Base-by-base conservation (phyloP, 306 rosid genomes). In the Begonia peltatifolia region DNA sequence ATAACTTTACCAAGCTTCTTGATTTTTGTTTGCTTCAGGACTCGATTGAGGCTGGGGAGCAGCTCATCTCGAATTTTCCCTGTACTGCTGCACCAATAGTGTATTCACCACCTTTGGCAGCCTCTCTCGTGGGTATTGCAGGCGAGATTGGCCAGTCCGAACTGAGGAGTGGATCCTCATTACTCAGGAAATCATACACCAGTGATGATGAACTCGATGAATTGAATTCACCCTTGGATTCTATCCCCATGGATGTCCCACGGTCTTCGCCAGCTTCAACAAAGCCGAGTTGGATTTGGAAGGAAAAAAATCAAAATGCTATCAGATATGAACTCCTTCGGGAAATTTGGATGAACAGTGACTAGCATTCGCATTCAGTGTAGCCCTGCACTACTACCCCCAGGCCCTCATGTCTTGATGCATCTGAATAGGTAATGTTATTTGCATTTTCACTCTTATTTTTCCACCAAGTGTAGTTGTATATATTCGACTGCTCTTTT, bases 141-240 rank as follows among this genome's bases (percentile, higher is more conserved):
- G 94, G 88, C 42, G 84, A 81, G 53, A 57, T 62, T 38, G 83
- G 71, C 20, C 78, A 79, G 53, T 54, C 86, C 9, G 76, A 83
- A 60, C 71, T 90, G 12, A 83, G 94, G 81, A 80, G 84, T 55
- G 82, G 74, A 60, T 83, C 99, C 42, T 90, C 87, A 41, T 73
- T 86, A 60, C 62, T 78, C 41, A 68, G 88, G 68, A 90, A 90
- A 76, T 80, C 99, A 1, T 68, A 86, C 77, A 83, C 88, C 59
- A 90, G 99, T 52, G 99, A 86, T 61, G 99, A 90, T 44, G 99
- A 90, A 61, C 92, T 90, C 1, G 99, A 90, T 50, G 96, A 90
- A 57, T 57, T 90, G 54, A 76, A 70, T 22, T 83, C 90, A 9
- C 99, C 99, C 50, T 71, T 90, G 61, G 76, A 87, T 47, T 73